A percentile compares a stretch with the other conserved stretches of the same genome.
These are phyloP conservation scores for Gracilaria vermiculophylla DNA, from an alignment of 23 red algal genomes.

Conservation along the genomic window DNA sequence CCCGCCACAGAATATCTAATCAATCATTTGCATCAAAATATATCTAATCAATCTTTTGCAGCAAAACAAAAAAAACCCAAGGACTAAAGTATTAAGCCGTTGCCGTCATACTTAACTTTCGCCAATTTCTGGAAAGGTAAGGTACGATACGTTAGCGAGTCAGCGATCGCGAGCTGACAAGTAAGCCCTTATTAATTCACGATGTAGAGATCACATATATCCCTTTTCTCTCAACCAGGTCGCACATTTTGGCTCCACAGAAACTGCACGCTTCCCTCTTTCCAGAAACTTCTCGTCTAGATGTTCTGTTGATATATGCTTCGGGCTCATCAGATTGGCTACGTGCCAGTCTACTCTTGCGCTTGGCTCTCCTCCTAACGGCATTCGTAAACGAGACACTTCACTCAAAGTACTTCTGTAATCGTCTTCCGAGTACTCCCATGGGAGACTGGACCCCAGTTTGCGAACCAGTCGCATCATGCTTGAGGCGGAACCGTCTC, in stretches of 20 bases:
- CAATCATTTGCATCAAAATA: too few relatives aligned
- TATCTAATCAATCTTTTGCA: too few relatives aligned
- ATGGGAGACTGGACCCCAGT: conserved; percentile 32
- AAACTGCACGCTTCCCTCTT: conserved; percentile 21
- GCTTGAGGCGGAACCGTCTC: conserved; percentile 1
- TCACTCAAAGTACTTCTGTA: not conserved
- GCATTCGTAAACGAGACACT: conserved; percentile 16
- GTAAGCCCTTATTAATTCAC: not conserved
- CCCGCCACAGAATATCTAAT: too few relatives aligned
- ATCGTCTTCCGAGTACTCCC: conserved; percentile 25
- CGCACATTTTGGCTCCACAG: conserved; percentile 6
- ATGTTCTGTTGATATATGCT: conserved; percentile 32
- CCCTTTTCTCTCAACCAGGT: conserved; percentile 29
- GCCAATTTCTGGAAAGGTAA: too few relatives aligned
- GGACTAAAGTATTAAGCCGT: too few relatives aligned
- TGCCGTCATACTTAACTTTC: too few relatives aligned
- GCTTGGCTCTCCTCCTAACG: not conserved
- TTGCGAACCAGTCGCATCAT: conserved; percentile 18
- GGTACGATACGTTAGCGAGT: too few relatives aligned
- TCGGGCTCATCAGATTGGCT: conserved; percentile 39
- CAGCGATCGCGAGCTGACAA: too few relatives aligned
- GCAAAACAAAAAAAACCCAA: too few relatives aligned
- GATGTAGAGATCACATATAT: not conserved
- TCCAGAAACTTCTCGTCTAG: conserved; percentile 14
- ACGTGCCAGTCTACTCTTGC: conserved; percentile 25